Conservation (phyloP, 2,329 filamentous ascomycete genomes). For the Epichloe festucae region DNA sequence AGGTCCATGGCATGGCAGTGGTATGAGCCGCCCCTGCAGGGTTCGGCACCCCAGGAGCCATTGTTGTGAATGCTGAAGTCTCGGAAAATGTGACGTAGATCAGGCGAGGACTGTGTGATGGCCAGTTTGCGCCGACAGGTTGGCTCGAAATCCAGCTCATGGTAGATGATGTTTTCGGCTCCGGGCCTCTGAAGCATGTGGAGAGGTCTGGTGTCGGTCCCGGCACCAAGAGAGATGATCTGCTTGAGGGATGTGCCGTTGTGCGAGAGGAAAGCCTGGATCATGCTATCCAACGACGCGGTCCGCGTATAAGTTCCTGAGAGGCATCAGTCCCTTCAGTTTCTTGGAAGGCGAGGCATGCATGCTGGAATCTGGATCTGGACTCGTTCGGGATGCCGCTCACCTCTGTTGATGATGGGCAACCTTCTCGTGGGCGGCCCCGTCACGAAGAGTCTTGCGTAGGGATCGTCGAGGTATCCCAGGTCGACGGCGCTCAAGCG, state of each 20-base stretch:
- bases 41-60: conserved; percentile 29
- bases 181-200: conserved; percentile 45
- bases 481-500: conserved; percentile 76
- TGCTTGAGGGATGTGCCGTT: conserved; percentile 39
- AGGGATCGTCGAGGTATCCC: conserved; percentile 75
- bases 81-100: conserved; percentile 26
- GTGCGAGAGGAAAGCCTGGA: conserved; percentile 53
- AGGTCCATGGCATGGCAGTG: conserved; percentile 58
- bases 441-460: conserved; percentile 57
- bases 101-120: conserved; percentile 33
- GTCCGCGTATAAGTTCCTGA: conserved; percentile 88
- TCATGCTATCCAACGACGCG: conserved; percentile 64
- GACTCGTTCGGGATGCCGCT: conserved; percentile 9
- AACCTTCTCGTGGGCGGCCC: conserved; percentile 49
- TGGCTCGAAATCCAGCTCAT: conserved; percentile 79
- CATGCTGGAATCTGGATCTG: background rate
- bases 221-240: conserved; percentile 84
- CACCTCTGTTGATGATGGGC: conserved; percentile 90
- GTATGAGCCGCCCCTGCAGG: conserved; percentile 30
- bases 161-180: conserved; percentile 50
- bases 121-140: conserved; percentile 57
- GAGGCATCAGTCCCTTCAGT: conserved; percentile 1
- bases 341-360: background rate
- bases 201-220: conserved; percentile 83
- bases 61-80: conserved; percentile 17